Percentiles rank a stretch among this genome's conserved stretches.
These are phyloP conservation scores for Monosporascus sp. DNA, from an alignment of 2,329 filamentous ascomycete species.

Conservation along the genomic window DNA sequence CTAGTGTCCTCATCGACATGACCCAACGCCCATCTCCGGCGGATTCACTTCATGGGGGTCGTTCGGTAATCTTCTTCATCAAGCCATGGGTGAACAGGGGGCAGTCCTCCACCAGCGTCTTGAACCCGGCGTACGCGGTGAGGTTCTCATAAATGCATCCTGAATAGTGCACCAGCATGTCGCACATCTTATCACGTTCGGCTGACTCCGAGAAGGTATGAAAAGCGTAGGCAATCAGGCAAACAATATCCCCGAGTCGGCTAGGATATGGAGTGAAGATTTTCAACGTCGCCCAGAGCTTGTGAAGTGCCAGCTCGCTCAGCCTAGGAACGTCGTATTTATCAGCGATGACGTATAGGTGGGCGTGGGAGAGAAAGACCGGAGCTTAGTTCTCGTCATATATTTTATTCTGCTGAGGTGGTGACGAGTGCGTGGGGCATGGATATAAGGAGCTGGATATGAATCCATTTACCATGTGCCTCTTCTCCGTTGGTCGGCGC, in stretches of 20 bases:
- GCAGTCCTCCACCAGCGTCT: not conserved
- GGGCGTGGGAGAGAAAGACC: constrained; percentile 11
- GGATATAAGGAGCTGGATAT: not conserved
- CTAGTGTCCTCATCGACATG: too few species aligned
- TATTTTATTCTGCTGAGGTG: constrained; percentile 3
- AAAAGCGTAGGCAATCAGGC: constrained; percentile 4
- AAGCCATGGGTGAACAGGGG: not conserved
- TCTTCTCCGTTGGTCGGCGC: not conserved
- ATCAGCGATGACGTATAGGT: constrained; percentile 9
- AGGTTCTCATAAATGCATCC: constrained; percentile 9
- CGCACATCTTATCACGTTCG: constrained; percentile 3
- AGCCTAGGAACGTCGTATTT: constrained; percentile 7
- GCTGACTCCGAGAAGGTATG: constrained; percentile 3
- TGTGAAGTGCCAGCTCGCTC: constrained; percentile 1
- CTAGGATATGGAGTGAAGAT: constrained; percentile 5
- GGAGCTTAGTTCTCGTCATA: constrained; percentile 7
- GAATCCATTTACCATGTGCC: not conserved
- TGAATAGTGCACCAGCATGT: constrained; percentile 5
- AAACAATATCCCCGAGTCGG: constrained; percentile 3
- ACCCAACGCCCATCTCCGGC: too few species aligned
- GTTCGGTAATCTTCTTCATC: not conserved
- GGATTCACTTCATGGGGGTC: not conserved
- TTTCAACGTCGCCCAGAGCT: constrained; percentile 6
- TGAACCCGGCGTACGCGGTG: not conserved
- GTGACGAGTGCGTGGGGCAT: not conserved